Conservation (phyloP, 352 stramenopile species). For the Pythium dissotocum region DNA sequence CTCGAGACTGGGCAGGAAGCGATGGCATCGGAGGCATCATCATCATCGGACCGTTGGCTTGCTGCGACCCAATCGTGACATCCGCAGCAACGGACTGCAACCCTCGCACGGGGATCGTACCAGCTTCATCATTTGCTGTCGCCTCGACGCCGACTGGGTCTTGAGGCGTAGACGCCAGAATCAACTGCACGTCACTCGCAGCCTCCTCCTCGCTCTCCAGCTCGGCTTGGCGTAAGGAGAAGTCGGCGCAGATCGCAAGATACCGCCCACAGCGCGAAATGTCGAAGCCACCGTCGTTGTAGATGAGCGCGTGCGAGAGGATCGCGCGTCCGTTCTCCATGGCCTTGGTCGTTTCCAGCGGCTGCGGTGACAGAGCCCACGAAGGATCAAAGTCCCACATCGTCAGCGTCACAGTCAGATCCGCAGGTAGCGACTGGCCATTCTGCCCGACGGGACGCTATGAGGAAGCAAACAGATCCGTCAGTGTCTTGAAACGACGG, state of each 20-base stretch:
- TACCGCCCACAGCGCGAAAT: slow-evolving; percentile 94
- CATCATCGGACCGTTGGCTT: slow-evolving; percentile 8
- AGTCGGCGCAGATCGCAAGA: slow-evolving; percentile 95
- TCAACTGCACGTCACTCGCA: slow-evolving; percentile 75
- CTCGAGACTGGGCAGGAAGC: slow-evolving; percentile 24
- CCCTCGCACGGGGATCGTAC: slow-evolving; percentile 20
- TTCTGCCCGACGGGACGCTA: slow-evolving; percentile 60
- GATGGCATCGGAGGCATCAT: slow-evolving; percentile 15
- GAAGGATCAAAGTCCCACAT: slow-evolving; percentile 94
- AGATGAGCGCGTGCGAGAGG: slow-evolving; percentile 93
- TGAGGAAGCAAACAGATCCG: slow-evolving; percentile 7
- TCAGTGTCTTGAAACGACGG: not conserved
- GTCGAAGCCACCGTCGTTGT: slow-evolving; percentile 98
- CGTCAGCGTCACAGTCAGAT: slow-evolving; percentile 93
- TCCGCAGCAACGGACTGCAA: slow-evolving; percentile 24
- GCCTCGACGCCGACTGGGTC: slow-evolving; percentile 50
- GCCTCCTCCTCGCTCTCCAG: slow-evolving; percentile 82
- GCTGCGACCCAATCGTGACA: slow-evolving; percentile 12
- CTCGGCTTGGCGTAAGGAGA: slow-evolving; percentile 89
- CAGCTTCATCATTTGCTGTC: slow-evolving; percentile 57
- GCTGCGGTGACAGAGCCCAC: slow-evolving; percentile 73
- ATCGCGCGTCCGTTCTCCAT: slow-evolving; percentile 86
- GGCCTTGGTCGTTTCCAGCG: slow-evolving; percentile 71
- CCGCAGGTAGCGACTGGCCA: slow-evolving; percentile 71
- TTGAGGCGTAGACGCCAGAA: slow-evolving; percentile 64